Conservation (phyloP, 1,139 yeast species). For the Candida sojae region DNA sequence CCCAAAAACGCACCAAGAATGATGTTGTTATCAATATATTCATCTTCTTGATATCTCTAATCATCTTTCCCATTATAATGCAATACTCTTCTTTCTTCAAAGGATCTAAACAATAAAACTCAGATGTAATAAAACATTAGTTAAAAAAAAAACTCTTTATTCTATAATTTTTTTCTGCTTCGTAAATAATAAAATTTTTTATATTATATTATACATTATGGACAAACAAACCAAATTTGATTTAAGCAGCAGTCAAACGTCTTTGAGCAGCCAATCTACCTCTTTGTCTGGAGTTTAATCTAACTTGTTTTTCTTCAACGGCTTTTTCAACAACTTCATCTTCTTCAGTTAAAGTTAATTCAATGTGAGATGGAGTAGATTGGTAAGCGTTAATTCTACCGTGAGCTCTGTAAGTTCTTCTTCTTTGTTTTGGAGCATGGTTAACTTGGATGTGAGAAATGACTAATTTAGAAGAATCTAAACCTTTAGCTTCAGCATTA, state of each 20-base stretch:
- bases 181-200: slow-evolving; percentile 1
- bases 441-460: slow-evolving; percentile 99
- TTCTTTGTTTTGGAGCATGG: slow-evolving; percentile 99
- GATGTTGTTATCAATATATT: too few relatives aligned
- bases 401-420: slow-evolving; percentile 99
- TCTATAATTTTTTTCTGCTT: background rate
- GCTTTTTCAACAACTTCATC: slow-evolving; percentile 95
- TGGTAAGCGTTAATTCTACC: slow-evolving; percentile 99
- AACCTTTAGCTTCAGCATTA: slow-evolving; percentile 99
- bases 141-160: background rate
- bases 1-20: too few relatives aligned
- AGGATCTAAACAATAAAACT: too few relatives aligned
- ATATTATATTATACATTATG: slow-evolving; percentile 3
- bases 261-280: slow-evolving; percentile 90
- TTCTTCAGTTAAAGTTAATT: slow-evolving; percentile 94
- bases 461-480: slow-evolving; percentile 90
- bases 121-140: too few relatives aligned
- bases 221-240: background rate
- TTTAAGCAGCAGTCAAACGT: slow-evolving; percentile 27
- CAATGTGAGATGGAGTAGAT: slow-evolving; percentile 98
- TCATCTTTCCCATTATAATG: too few relatives aligned
- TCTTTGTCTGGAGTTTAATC: slow-evolving; percentile 87
- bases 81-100: too few relatives aligned
- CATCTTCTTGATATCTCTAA: too few relatives aligned
- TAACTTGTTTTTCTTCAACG: slow-evolving; percentile 76